A percentile compares a stretch with the other conserved stretches of the same genome.
These are phyloP conservation scores for Friedmanniomyces simplex DNA, from an alignment of 495 filamentous ascomycete genomes.

Conservation along the genomic window DNA sequence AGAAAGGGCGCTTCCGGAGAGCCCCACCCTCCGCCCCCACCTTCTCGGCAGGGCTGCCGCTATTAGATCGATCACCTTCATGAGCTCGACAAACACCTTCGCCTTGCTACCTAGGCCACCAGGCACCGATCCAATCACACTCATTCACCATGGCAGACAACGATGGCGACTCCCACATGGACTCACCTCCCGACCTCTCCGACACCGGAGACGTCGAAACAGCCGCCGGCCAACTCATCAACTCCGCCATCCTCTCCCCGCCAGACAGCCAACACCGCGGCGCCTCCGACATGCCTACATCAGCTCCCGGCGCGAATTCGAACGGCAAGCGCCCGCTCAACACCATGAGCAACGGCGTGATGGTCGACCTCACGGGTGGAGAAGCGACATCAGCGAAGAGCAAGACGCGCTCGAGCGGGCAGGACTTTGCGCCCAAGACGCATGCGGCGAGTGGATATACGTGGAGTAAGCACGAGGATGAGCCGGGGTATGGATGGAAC, in stretches of 20 bases:
- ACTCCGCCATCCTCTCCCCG: constrained; percentile 36
- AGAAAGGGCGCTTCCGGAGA: not conserved
- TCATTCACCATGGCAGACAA: constrained; percentile 9
- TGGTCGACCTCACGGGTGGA: not conserved
- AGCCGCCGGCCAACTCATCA: constrained; percentile 13
- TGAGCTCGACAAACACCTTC: too few relatives aligned
- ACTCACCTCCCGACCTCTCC: constrained; percentile 39
- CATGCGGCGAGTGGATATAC: constrained; percentile 29
- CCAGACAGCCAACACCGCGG: constrained; percentile 40
- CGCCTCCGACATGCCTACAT: constrained; percentile 19
- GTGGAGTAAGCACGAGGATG: constrained; percentile 33
- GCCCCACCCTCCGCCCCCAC: not conserved
- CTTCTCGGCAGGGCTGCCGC: too few relatives aligned
- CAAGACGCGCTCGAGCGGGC: constrained; percentile 12
- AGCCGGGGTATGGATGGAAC: constrained; percentile 46
- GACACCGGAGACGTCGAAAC: constrained; percentile 21
- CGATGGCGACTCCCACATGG: constrained; percentile 33
- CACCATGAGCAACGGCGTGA: constrained; percentile 16
- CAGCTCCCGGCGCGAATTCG: constrained; percentile 18
- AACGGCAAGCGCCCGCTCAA: constrained; percentile 28
- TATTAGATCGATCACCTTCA: too few relatives aligned
- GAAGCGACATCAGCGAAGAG: too few relatives aligned
- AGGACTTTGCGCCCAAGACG: constrained; percentile 10
- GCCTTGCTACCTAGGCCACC: not conserved
- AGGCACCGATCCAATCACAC: not conserved